Conservation (phyloP, 139 green algal genomes). For the Volvox africanus region DNA sequence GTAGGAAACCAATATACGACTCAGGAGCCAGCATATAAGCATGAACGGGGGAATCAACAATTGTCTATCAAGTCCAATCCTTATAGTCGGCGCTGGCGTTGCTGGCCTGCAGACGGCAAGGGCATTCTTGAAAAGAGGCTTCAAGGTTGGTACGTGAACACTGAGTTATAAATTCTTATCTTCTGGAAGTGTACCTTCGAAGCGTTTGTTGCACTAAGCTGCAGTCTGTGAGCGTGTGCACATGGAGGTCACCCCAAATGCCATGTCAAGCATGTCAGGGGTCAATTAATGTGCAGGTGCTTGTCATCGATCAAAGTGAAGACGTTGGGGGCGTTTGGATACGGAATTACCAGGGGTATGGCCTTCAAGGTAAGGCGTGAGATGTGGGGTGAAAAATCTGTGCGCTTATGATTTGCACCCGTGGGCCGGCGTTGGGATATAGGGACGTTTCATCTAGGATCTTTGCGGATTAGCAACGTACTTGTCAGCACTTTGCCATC, state of each 20-base stretch:
- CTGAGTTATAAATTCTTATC: no score
- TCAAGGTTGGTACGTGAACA: neutral
- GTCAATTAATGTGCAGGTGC: neutral
- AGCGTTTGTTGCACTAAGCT: neutral
- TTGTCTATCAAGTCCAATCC: neutral
- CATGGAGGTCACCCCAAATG: no score
- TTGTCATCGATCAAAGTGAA: constrained; percentile 25
- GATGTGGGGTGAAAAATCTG: no score
- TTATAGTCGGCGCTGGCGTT: constrained; percentile 32
- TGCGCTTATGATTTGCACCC: no score
- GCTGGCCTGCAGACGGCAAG: constrained; percentile 41
- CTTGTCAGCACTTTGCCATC: no score
- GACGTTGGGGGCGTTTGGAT: constrained; percentile 44
- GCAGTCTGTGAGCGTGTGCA: neutral
- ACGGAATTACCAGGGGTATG: constrained; percentile 35
- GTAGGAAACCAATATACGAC: no score
- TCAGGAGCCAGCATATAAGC: no score
- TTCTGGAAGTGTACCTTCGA: neutral
- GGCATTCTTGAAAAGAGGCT: constrained; percentile 19
- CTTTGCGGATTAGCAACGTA: no score
- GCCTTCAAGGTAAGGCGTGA: constrained; percentile 24
- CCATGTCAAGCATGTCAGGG: no score
- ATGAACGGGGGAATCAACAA: no score
- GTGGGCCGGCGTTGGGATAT: no score
- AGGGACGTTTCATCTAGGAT: no score